Evolutionary conservation across 106 monocot species (phyloP).

Genomic region (Vanilla planifolia): DNA sequence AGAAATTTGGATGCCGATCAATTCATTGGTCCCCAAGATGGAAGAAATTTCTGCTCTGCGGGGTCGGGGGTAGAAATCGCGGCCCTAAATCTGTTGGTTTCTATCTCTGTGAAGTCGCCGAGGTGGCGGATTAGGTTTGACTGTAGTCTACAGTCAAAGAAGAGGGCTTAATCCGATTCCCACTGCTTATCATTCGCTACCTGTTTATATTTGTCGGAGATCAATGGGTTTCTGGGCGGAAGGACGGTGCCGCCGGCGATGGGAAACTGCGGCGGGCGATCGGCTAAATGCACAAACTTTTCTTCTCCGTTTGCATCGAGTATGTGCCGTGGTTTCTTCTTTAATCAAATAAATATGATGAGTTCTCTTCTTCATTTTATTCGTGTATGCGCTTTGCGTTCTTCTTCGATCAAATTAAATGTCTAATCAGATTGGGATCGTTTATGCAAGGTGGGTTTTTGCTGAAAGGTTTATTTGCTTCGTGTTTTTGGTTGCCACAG

Average conservation of each 20-base stretch:
- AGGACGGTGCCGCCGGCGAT: constrained; percentile 9
- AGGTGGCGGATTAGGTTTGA: constrained; percentile 3
- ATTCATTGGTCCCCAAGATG: background rate
- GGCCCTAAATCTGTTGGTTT: background rate
- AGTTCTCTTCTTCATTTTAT: background rate
- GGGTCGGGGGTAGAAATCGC: background rate
- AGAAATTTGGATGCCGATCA: background rate
- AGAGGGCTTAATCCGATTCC: constrained; percentile 5
- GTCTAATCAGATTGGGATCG: too few relatives aligned
- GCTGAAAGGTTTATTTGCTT: too few relatives aligned
- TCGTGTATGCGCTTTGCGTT: too few relatives aligned
- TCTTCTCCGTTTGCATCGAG: constrained; percentile 15
- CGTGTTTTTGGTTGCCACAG: too few relatives aligned
- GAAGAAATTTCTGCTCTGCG: background rate
- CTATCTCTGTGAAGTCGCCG: background rate
- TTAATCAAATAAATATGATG: too few relatives aligned
- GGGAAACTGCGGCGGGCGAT: constrained; percentile 16
- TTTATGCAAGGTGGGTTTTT: background rate
- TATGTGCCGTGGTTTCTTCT: background rate
- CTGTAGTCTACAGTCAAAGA: constrained; percentile 3
- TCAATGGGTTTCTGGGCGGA: background rate
- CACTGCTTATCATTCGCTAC: background rate
- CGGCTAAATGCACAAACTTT: constrained; percentile 19
- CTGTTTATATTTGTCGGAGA: background rate
- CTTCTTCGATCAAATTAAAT: background rate